A percentile compares a stretch with the other conserved stretches of the same genome.
These are phyloP conservation scores for Phytophthora crassamura DNA, from an alignment of 352 stramenopile genomes.

Conservation along the genomic window DNA sequence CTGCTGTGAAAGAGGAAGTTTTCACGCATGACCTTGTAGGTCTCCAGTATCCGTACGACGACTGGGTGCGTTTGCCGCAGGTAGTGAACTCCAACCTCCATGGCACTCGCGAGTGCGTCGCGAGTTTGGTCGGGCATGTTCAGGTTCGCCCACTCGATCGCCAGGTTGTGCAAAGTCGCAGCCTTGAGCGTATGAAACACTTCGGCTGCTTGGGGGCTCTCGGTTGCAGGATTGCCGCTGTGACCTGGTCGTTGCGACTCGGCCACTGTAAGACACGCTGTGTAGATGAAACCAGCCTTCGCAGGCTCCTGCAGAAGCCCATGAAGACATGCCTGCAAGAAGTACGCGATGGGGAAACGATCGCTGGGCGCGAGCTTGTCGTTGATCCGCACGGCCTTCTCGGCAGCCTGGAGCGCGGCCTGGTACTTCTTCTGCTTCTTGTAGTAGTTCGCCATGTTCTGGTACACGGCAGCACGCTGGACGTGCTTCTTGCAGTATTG, in stretches of 20 bases:
- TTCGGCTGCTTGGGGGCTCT: slow-evolving; percentile 38
- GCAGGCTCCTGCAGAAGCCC: slow-evolving; percentile 60
- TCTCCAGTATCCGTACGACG: slow-evolving; percentile 62
- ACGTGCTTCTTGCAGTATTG: slow-evolving; percentile 73
- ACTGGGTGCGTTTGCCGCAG: slow-evolving; percentile 61
- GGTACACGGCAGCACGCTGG: slow-evolving; percentile 66
- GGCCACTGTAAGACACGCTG: slow-evolving; percentile 51
- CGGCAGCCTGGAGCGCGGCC: slow-evolving; percentile 58
- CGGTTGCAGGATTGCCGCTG: slow-evolving; percentile 4
- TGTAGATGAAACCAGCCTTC: slow-evolving; percentile 75
- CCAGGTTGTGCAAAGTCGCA: slow-evolving; percentile 74
- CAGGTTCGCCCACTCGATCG: slow-evolving; percentile 74
- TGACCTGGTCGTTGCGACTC: slow-evolving; percentile 40
- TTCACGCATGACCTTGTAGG: slow-evolving; percentile 75
- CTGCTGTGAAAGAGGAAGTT: slow-evolving; percentile 61
- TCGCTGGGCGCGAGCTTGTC: slow-evolving; percentile 58
- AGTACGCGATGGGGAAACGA: slow-evolving; percentile 68
- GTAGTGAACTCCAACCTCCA: slow-evolving; percentile 66
- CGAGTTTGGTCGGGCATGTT: slow-evolving; percentile 68
- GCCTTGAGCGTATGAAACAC: slow-evolving; percentile 59
- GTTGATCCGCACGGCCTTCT: slow-evolving; percentile 71
- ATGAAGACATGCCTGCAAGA: slow-evolving; percentile 65
- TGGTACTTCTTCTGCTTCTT: slow-evolving; percentile 83
- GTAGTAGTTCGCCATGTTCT: slow-evolving; percentile 75
- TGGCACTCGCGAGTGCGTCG: slow-evolving; percentile 60